Conservation (phyloP, 2,329 filamentous ascomycete species). For the Pseudocercospora ulei region DNA sequence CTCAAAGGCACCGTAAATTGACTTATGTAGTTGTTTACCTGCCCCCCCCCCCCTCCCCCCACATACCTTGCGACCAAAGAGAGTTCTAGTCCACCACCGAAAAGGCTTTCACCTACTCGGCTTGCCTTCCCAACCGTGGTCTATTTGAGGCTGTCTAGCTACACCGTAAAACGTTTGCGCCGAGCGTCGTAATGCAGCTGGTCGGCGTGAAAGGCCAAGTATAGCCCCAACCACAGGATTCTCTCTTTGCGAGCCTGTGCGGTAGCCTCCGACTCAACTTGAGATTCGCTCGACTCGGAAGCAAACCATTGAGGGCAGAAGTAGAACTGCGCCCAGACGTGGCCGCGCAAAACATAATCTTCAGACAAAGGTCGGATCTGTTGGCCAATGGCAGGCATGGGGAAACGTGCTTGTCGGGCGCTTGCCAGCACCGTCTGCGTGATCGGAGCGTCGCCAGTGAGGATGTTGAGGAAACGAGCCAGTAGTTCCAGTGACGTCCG, state of each 20-base stretch:
- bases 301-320: conserved; percentile 54
- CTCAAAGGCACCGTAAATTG: too few relatives aligned
- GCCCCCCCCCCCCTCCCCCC: too few relatives aligned
- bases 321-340: conserved; percentile 52
- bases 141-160: too few relatives aligned
- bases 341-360: conserved; percentile 57
- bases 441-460: conserved; percentile 36
- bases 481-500: conserved; percentile 49
- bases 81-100: too few relatives aligned
- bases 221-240: conserved; percentile 28
- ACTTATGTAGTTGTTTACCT: too few relatives aligned
- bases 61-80: too few relatives aligned
- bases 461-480: conserved; percentile 46
- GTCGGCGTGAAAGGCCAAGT: conserved; percentile 24
- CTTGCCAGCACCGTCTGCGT: too few relatives aligned
- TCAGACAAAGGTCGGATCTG: conserved; percentile 54
- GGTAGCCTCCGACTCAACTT: conserved; percentile 30
- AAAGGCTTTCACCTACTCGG: too few relatives aligned
- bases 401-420: conserved; percentile 35
- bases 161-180: conserved; percentile 19
- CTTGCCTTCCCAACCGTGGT: too few relatives aligned
- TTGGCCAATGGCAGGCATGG: conserved; percentile 28
- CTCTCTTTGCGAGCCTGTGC: conserved; percentile 18
- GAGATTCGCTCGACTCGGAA: conserved; percentile 56
- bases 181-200: conserved; percentile 22